Evolutionary conservation across 2,329 filamentous ascomycete genomes (phyloP), one percentile per base, ranked within the genome.

Genomic region (Aureobasidium subglaciale): DNA sequence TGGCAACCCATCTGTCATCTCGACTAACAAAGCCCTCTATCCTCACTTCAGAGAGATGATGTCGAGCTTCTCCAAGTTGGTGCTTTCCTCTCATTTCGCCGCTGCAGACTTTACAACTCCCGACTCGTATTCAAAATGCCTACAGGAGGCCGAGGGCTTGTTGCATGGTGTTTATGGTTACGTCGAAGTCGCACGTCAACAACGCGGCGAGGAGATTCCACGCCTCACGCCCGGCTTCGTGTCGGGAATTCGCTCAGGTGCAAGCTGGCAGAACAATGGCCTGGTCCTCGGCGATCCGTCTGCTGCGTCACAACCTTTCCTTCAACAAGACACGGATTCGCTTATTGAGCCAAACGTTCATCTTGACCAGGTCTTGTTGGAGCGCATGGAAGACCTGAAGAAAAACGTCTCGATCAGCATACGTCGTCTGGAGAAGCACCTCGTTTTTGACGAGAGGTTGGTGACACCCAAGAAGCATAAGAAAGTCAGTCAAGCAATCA

Each of bases 21-120:
- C 91, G 6, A 95, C 90, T 5, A 99, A 99, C 76, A 97, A 97
- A 70, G 88, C 90, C 0, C 77, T 99, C 15, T 97, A 97, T 67
- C 93, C 93, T 22, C 91, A 97, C 71, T 99, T 99, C 73, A 81
- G 93, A 54, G 93, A 97, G 68, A 97, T 97, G 85, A 99, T 99
- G 93, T 97, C 93, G 41, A 91, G 95, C 64, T 99, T 99, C 70
- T 97, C 93, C n/a, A 99, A 99, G 70, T 79, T 99, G 9, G 93
- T 99, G 41, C 85, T 99, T 46, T 99, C 93, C 2, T 97, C 93
- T 13, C 93, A 99, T 68, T 96, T 99, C 68, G 93, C 93, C 35
- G 90, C 92, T 5, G 89, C 92, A 30, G 93, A 99, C 73, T 97
- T 90, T 83, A 91, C 92, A 8, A 90, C 92, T 55, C 85, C 89